Conservation (phyloP, 805 yeast species). For the Starmerella floricola region DNA sequence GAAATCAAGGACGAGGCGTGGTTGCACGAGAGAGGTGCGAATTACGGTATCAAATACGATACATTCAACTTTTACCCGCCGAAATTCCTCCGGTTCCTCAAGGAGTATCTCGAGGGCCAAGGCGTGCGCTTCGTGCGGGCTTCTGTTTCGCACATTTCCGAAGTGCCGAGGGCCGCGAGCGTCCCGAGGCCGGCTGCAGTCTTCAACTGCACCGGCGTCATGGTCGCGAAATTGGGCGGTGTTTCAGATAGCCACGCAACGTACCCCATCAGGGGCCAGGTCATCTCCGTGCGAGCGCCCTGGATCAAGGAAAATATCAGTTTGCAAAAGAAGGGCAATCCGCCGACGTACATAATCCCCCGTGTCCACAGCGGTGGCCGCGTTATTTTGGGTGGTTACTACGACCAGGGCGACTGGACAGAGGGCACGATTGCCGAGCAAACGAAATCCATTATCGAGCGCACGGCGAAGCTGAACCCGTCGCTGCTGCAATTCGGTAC, state of each 20-base stretch:
- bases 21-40: conserved; percentile 39
- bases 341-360: conserved; percentile 58
- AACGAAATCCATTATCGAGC: conserved; percentile 46
- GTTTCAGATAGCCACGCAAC: conserved; percentile 45
- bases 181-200: conserved; percentile 6
- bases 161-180: conserved; percentile 32
- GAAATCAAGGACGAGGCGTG: conserved; percentile 29
- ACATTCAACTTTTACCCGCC: conserved; percentile 71
- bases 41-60: conserved; percentile 42
- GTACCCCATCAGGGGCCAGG: conserved; percentile 73
- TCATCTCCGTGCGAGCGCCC: conserved; percentile 59
- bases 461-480: conserved; percentile 42
- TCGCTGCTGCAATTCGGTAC: conserved; percentile 33
- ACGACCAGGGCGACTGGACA: conserved; percentile 52
- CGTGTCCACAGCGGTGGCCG: conserved; percentile 57
- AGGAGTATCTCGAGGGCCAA: conserved; percentile 32
- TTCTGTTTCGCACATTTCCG: conserved; percentile 42
- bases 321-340: conserved; percentile 10
- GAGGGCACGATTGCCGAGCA: conserved; percentile 47
- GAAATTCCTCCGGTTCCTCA: conserved; percentile 39
- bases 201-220: conserved; percentile 48
- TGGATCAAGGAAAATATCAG: conserved; percentile 45
- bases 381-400: conserved; percentile 62
- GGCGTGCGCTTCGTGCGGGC: conserved; percentile 45
- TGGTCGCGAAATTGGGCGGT: conserved; percentile 52